These are phyloP conservation scores for Debaryomyces tyrocola DNA, from an alignment of 805 yeast genomes.

Conservation along the genomic window DNA sequence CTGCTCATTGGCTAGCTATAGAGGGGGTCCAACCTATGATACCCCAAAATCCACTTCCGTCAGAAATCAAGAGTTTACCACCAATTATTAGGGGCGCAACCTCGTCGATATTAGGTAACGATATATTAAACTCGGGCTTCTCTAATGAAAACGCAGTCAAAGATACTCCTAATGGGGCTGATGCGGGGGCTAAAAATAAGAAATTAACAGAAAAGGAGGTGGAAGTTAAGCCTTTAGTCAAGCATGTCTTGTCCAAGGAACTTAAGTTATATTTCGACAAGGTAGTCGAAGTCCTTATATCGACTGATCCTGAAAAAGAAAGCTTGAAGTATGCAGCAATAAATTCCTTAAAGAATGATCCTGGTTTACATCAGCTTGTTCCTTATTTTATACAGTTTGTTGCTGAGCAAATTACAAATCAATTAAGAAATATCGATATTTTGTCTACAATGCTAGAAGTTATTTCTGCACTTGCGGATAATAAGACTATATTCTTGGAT, in stretches of 20 bases:
- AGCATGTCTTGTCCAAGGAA: constrained; percentile 93
- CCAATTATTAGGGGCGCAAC: constrained; percentile 82
- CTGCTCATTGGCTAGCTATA: constrained; percentile 96
- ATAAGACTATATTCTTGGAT: constrained; percentile 83
- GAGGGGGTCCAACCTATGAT: constrained; percentile 98
- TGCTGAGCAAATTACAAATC: constrained; percentile 92
- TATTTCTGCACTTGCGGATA: constrained; percentile 78
- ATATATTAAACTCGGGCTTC: constrained; percentile 32
- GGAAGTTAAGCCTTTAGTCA: constrained; percentile 83
- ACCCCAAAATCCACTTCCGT: constrained; percentile 88
- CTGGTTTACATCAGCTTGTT: constrained; percentile 93
- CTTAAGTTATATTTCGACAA: constrained; percentile 91
- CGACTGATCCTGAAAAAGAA: constrained; percentile 54
- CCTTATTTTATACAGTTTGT: constrained; percentile 96
- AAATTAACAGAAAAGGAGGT: constrained; percentile 45
- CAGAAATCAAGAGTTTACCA: constrained; percentile 75
- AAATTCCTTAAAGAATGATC: constrained; percentile 81
- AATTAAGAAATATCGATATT: constrained; percentile 67
- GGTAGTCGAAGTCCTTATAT: constrained; percentile 74
- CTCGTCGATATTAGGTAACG: constrained; percentile 46
- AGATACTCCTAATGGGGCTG: constrained; percentile 8
- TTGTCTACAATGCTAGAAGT: constrained; percentile 86
- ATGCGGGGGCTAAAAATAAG: constrained; percentile 17
- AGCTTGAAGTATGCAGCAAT: constrained; percentile 76
- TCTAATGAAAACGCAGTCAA: constrained; percentile 9